phyloP scores from a whole-genome alignment of 208 protist genomes.

The Trypanosoma mega region DNA sequence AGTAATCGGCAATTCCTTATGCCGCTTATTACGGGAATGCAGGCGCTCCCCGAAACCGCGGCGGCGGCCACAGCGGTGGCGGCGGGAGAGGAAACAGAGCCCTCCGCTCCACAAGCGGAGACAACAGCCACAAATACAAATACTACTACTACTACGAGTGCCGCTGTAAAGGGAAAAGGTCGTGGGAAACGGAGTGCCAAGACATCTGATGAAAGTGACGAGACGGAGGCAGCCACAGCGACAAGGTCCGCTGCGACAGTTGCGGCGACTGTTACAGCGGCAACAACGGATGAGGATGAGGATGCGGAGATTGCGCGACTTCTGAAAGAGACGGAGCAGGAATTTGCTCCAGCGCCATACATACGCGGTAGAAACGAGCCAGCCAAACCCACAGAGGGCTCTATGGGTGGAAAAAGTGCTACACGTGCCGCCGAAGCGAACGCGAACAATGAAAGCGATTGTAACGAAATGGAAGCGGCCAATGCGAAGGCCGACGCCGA shows the following conservation, averaged over 20 bases:
- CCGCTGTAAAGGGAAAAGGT: slow-evolving; percentile 2
- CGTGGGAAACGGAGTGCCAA: slow-evolving; percentile 22
- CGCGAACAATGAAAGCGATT: too few relatives aligned
- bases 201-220: slow-evolving; percentile 11
- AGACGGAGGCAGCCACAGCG: neutral
- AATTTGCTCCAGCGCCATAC: slow-evolving; percentile 30
- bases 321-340: slow-evolving; percentile 35
- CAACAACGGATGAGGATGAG: slow-evolving; percentile 17
- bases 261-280: neutral
- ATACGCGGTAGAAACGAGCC: slow-evolving; percentile 14
- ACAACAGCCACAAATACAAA: slow-evolving; percentile 20
- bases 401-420: too few relatives aligned
- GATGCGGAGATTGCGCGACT: slow-evolving; percentile 26
- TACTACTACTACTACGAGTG: slow-evolving; percentile 6
- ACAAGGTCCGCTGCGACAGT: neutral
- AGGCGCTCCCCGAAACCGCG: slow-evolving; percentile 17
- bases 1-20: slow-evolving; percentile 22
- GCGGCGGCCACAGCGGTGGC: slow-evolving; percentile 16
- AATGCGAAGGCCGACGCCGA: too few relatives aligned
- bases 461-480: too few relatives aligned
- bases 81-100: neutral
- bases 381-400: too few relatives aligned
- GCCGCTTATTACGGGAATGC: slow-evolving; percentile 27
- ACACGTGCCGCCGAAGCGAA: too few relatives aligned
- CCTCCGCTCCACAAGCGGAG: neutral